phyloP scores from a whole-genome alignment of 2,329 filamentous ascomycete species.

The Whalleya microplaca region DNA sequence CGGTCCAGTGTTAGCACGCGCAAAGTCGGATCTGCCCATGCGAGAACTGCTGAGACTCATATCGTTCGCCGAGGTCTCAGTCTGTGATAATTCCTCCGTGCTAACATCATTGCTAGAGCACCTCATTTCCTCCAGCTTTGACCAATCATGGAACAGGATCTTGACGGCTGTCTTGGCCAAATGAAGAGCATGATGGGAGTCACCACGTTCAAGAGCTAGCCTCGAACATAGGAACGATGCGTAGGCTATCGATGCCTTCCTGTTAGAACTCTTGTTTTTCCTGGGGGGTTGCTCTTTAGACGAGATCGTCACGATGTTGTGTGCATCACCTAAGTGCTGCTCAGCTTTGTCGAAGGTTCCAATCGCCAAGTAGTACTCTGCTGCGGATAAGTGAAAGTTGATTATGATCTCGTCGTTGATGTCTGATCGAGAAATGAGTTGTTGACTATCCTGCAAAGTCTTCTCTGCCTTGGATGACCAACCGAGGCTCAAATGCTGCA shows the following conservation, averaged over 20 bases:
- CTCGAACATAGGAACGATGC: conserved; percentile 68
- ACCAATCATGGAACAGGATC: conserved; percentile 60
- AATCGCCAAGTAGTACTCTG: conserved; percentile 73
- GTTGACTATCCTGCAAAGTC: conserved; percentile 61
- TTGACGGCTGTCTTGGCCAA: conserved; percentile 62
- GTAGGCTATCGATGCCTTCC: conserved; percentile 60
- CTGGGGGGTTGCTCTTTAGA: conserved; percentile 30
- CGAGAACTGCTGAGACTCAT: conserved; percentile 35
- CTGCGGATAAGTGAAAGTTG: conserved; percentile 69
- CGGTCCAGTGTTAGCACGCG: conserved; percentile 53
- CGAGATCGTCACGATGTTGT: conserved; percentile 39
- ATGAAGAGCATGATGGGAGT: conserved; percentile 60
- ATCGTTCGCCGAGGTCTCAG: conserved; percentile 31
- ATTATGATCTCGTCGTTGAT: conserved; percentile 47
- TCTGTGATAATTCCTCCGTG: conserved; percentile 32
- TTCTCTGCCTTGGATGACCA: conserved; percentile 53
- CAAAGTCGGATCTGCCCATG: conserved; percentile 26
- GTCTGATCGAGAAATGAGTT: conserved; percentile 47
- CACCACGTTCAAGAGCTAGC: conserved; percentile 65
- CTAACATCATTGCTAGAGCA: conserved; percentile 14
- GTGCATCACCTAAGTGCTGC: conserved; percentile 45
- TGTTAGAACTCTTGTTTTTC: conserved; percentile 44
- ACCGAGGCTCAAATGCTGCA: conserved; percentile 59
- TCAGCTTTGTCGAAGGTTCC: conserved; percentile 67
- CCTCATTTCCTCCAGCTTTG: conserved; percentile 50